Percentiles rank a stretch among this genome's conserved stretches.
These are phyloP conservation scores for Hemisphaericaspora xylofermentans DNA, from an alignment of 1,139 yeast species.

Conservation along the genomic window DNA sequence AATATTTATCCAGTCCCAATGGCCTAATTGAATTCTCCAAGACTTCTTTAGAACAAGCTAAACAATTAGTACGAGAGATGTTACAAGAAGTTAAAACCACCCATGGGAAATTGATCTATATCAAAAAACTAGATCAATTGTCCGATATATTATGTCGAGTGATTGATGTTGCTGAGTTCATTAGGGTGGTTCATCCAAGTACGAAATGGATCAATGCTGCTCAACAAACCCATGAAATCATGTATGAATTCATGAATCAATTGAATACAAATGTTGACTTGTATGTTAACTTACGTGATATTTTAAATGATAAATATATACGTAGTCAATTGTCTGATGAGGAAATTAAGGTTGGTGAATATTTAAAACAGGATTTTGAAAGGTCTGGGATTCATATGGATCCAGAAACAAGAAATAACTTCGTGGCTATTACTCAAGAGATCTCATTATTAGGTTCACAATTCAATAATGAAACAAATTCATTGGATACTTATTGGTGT, in stretches of 20 bases:
- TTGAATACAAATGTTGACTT: conserved; percentile 82
- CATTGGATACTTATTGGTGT: conserved; percentile 41
- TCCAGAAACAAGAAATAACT: conserved; percentile 61
- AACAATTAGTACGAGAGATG: conserved; percentile 57
- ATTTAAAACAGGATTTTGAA: conserved; percentile 80
- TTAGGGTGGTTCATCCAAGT: conserved; percentile 85
- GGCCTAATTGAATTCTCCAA: conserved; percentile 71
- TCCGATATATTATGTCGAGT: conserved; percentile 90
- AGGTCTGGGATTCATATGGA: conserved; percentile 88
- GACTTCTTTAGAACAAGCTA: conserved; percentile 62
- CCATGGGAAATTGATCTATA: conserved; percentile 52
- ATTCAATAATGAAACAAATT: conserved; percentile 60
- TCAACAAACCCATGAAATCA: conserved; percentile 80
- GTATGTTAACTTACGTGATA: conserved; percentile 56
- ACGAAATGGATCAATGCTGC: conserved; percentile 73
- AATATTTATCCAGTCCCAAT: conserved; percentile 61
- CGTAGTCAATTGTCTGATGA: conserved; percentile 52
- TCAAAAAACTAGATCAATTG: conserved; percentile 73
- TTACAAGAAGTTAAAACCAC: conserved; percentile 39
- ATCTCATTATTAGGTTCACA: conserved; percentile 83
- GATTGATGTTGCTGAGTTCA: conserved; percentile 90
- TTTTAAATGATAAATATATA: conserved; percentile 47
- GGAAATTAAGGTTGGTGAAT: conserved; percentile 79
- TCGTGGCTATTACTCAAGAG: conserved; percentile 76
- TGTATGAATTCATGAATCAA: conserved; percentile 93